Percentiles rank a stretch among this genome's conserved stretches.
phyloP scores from a whole-genome alignment of 2,329 filamentous ascomycete species.

The Colletotrichum spinosum region DNA sequence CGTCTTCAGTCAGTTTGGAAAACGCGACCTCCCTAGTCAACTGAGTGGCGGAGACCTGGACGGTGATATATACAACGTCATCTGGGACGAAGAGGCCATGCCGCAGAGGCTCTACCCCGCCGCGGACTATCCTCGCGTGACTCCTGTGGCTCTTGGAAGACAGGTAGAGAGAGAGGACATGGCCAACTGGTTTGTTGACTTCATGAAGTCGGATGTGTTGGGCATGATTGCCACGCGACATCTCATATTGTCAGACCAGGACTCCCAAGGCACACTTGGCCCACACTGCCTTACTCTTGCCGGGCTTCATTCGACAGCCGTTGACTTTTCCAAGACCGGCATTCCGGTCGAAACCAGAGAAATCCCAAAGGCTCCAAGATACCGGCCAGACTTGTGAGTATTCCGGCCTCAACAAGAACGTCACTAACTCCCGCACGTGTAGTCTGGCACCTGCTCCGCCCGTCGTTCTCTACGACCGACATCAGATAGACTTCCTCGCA shows the following conservation, averaged over 20 bases:
- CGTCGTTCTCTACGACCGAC: constrained; percentile 57
- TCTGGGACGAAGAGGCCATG: constrained; percentile 72
- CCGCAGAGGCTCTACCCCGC: constrained; percentile 59
- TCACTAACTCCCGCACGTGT: constrained; percentile 1
- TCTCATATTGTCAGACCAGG: constrained; percentile 72
- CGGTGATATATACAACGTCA: constrained; percentile 84
- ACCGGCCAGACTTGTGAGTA: constrained; percentile 68
- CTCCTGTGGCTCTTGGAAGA: constrained; percentile 69
- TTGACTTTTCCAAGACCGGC: constrained; percentile 83
- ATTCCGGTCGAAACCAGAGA: constrained; percentile 62
- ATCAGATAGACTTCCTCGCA: constrained; percentile 51
- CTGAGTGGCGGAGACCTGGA: constrained; percentile 87
- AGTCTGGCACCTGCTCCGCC: constrained; percentile 61
- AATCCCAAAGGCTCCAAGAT: constrained; percentile 54
- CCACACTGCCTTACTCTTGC: constrained; percentile 66
- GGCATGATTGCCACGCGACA: constrained; percentile 75
- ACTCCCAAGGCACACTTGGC: constrained; percentile 61
- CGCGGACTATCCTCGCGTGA: constrained; percentile 75
- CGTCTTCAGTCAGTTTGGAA: constrained; percentile 78
- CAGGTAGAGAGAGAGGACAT: constrained; percentile 74
- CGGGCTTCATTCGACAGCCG: constrained; percentile 75
- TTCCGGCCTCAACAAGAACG: neutral
- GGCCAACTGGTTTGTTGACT: constrained; percentile 82
- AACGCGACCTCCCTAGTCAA: constrained; percentile 80
- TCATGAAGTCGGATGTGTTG: constrained; percentile 76